Evolutionary conservation across 2,329 filamentous ascomycete species (phyloP).

Genomic region (Pseudogymnoascus sp.): DNA sequence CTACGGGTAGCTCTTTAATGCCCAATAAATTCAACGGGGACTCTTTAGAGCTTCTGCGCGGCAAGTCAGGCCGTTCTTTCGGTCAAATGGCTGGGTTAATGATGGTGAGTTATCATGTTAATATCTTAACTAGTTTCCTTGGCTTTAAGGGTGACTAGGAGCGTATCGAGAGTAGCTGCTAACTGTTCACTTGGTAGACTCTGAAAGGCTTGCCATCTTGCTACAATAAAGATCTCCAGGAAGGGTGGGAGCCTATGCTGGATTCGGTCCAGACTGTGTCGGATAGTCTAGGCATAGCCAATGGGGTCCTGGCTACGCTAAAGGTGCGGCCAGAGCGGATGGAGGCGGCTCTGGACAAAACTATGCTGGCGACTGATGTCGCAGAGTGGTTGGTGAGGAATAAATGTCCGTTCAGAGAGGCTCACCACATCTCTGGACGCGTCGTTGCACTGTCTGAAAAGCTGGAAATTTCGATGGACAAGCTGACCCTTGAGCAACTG

Average conservation of each 20-base stretch:
- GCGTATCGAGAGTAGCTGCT: too few species aligned
- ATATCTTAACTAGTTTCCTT: neutral
- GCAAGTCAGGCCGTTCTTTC: slow-evolving; percentile 68
- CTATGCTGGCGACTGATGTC: slow-evolving; percentile 70
- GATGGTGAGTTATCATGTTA: slow-evolving; percentile 50
- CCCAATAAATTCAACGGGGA: slow-evolving; percentile 79
- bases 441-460: slow-evolving; percentile 67
- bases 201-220: slow-evolving; percentile 64
- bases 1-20: slow-evolving; percentile 70
- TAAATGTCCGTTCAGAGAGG: slow-evolving; percentile 72
- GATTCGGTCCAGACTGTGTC: slow-evolving; percentile 72
- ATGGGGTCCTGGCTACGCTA: slow-evolving; percentile 68
- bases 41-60: slow-evolving; percentile 63
- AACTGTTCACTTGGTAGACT: too few species aligned
- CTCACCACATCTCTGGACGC: slow-evolving; percentile 68
- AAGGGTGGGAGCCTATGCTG: slow-evolving; percentile 74
- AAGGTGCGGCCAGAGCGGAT: slow-evolving; percentile 63
- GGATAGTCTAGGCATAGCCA: slow-evolving; percentile 73
- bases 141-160: slow-evolving; percentile 16
- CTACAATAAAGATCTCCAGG: slow-evolving; percentile 87
- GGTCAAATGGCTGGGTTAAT: slow-evolving; percentile 76
- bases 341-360: slow-evolving; percentile 68
- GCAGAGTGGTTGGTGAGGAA: slow-evolving; percentile 57
- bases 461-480: slow-evolving; percentile 58
- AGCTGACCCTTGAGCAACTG: slow-evolving; percentile 58